Conservation (phyloP, 371 early-diverging fungal genomes). For the Mortierella sp. region DNA sequence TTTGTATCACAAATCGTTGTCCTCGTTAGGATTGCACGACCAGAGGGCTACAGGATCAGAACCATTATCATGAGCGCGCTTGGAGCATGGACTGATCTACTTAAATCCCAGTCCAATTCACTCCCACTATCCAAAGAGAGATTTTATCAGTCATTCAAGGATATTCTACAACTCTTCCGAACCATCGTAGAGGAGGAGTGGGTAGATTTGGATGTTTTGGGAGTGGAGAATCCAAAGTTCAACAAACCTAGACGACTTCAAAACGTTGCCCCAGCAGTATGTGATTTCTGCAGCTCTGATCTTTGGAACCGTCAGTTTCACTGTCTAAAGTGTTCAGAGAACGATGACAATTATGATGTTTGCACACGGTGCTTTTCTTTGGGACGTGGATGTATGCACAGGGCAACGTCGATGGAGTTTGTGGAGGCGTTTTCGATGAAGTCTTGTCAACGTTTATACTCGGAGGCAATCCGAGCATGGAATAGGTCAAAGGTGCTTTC, state of each 20-base stretch:
- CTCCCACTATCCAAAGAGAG: slow-evolving; percentile 12
- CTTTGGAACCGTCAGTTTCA: slow-evolving; percentile 63
- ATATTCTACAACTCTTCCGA: slow-evolving; percentile 25
- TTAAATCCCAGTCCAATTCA: slow-evolving; percentile 8
- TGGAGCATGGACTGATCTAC: slow-evolving; percentile 24
- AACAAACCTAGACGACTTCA: slow-evolving; percentile 14
- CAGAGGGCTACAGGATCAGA: slow-evolving; percentile 53
- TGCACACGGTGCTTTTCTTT: slow-evolving; percentile 30
- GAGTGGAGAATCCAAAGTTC: slow-evolving; percentile 1
- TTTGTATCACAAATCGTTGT: background rate
- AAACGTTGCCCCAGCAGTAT: slow-evolving; percentile 26
- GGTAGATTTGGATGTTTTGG: slow-evolving; percentile 29
- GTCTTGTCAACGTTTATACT: slow-evolving; percentile 14
- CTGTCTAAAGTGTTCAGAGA: slow-evolving; percentile 38
- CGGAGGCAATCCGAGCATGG: slow-evolving; percentile 39
- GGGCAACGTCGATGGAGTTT: slow-evolving; percentile 29
- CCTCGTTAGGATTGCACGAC: slow-evolving; percentile 41
- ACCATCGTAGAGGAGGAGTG: slow-evolving; percentile 51
- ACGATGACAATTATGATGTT: slow-evolving; percentile 29
- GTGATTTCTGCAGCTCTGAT: slow-evolving; percentile 55
- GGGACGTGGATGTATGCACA: slow-evolving; percentile 50
- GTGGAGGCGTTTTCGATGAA: slow-evolving; percentile 42
- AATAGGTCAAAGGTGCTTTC: slow-evolving; percentile 26
- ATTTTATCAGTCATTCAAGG: slow-evolving; percentile 37
- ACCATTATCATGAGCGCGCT: slow-evolving; percentile 37